Conservation (phyloP, 306 rosid genomes). For the Casuarina cunninghamiana region DNA sequence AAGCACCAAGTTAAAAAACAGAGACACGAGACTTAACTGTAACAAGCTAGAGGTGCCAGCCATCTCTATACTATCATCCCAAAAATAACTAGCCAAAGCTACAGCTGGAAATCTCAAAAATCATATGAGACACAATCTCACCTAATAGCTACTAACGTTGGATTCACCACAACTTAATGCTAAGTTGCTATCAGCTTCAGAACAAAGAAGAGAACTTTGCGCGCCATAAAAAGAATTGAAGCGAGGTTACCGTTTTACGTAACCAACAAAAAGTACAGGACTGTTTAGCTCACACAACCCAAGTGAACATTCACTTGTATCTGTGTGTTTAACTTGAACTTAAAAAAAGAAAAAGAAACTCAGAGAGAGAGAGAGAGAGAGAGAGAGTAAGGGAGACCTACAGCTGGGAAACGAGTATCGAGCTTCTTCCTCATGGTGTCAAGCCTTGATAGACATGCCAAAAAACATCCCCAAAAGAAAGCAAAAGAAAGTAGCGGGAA, state of each 20-base stretch:
- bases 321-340: background rate
- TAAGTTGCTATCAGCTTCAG: background rate
- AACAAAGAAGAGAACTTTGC: background rate
- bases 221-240: background rate
- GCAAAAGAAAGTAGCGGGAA: background rate
- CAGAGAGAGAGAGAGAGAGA: background rate
- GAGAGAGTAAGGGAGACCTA: slow-evolving; percentile 26
- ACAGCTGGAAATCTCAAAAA: no score
- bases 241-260: background rate
- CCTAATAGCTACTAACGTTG: no score
- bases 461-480: background rate
- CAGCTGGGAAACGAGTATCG: slow-evolving; percentile 80
- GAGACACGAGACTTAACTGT: background rate
- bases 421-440: slow-evolving; percentile 65
- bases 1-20: background rate
- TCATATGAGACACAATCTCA: no score
- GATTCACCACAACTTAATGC: background rate
- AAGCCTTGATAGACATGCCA: background rate
- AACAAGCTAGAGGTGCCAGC: no score
- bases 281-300: background rate
- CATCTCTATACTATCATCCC: no score
- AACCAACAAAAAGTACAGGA: background rate
- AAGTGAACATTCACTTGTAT: background rate
- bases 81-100: no score
- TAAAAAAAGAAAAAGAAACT: background rate